Evolutionary conservation across 345 rosid genomes (phyloP), one percentile per base, ranked within the genome.

Genomic region (Acer yangbiense): DNA sequence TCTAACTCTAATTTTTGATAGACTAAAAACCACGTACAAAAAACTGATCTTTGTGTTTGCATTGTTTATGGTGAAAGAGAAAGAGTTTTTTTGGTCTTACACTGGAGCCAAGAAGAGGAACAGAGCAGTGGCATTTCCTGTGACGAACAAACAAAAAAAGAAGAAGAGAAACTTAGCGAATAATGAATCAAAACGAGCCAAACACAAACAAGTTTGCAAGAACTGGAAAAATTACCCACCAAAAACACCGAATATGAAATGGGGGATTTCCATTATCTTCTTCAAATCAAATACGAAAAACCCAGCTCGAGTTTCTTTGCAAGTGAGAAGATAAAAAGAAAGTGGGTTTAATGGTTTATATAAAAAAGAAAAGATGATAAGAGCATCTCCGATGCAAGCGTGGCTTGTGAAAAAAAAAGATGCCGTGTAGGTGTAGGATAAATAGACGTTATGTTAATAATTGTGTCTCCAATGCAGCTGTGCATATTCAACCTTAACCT

Each of bases 111-210:
- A 83, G 93, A 94, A 96, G 61, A 96, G 98, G 85, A 96, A 94
- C 82, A 92, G 81, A 78, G 97, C 98, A 60, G 98, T 90, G 35
- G 97, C 99, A 85, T 96, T 96, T 77, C 99, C 99, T 96, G 95
- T 9, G 82, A 82, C 23, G 78, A 48, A 50, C 11, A 61, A 5
- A 69, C 23, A 18, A 66, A 71, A 17, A 6, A 65, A 70, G 65
- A 44, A 50, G 41, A 46, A 29, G 66, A n/a, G 9, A 55, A 55
- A 6, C 16, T 10, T 16, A 5, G 16, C 7, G 29, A 16, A 55
- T 17, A 23, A 78, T 17, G 50, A 18, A 23, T 21, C 35, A 52
- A 52, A 55, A 16, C 57, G 32, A 20, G 81, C 76, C 18, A 67
- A 72, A 29, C 17, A 35, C 55, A 50, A 68, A 32, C 18, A n/a